phyloP scores from a whole-genome alignment of 352 stramenopile species.

The Globisporangium cystogenes region DNA sequence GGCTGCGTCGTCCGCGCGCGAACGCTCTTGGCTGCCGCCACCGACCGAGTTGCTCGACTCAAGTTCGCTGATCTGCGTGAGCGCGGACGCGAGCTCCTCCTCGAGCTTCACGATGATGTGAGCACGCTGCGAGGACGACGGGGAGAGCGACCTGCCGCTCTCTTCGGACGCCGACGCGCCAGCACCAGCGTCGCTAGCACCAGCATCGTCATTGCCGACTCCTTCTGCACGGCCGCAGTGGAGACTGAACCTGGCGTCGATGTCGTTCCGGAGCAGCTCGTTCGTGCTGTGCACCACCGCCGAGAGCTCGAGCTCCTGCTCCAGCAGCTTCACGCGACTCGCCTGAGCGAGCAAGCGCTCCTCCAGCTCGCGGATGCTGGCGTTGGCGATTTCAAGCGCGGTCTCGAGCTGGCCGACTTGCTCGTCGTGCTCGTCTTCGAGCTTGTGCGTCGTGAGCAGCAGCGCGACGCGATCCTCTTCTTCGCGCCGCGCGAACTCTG shows the following conservation, averaged over 20 bases:
- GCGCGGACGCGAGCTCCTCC: conserved; percentile 17
- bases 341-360: conserved; percentile 2
- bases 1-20: neutral
- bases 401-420: conserved; percentile 1
- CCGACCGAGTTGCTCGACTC: conserved; percentile 1
- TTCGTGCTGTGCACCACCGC: conserved; percentile 10
- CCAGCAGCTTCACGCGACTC: conserved; percentile 7
- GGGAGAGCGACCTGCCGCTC: neutral
- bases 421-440: conserved; percentile 7
- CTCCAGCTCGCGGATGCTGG: conserved; percentile 1
- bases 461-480: conserved; percentile 10
- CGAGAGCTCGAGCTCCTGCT: conserved; percentile 13
- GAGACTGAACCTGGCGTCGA: neutral
- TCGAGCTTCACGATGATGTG: conserved; percentile 22
- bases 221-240: too few species aligned
- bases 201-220: neutral
- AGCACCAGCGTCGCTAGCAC: neutral
- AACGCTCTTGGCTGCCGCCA: neutral
- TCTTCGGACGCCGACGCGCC: neutral
- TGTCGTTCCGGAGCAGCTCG: conserved; percentile 1
- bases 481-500: conserved; percentile 10
- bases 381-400: conserved; percentile 3
- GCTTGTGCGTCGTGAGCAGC: conserved; percentile 3
- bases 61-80: conserved; percentile 19
- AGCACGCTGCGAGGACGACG: conserved; percentile 9